These are phyloP conservation scores for Polygonum maritimum DNA, from an alignment of 148 eudicot genomes.

Conservation along the genomic window DNA sequence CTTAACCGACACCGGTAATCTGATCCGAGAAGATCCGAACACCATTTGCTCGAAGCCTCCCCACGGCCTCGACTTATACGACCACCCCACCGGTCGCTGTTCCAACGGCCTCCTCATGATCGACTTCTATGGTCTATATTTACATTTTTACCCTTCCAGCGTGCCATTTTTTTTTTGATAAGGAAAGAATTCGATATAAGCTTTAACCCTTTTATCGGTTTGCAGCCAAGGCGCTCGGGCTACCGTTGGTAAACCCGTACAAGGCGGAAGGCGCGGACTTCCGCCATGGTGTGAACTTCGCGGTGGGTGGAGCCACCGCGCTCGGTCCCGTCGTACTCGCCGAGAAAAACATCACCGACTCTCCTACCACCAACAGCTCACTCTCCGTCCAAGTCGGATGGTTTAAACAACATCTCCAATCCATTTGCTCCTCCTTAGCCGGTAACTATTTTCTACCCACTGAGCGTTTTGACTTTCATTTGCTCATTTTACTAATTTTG, in stretches of 20 bases:
- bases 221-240: background rate
- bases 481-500: background rate
- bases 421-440: background rate
- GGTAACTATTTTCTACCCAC: background rate
- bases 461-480: background rate
- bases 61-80: slow-evolving; percentile 1
- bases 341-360: background rate
- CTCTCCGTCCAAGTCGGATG: slow-evolving; percentile 4
- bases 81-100: background rate
- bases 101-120: slow-evolving; percentile 9
- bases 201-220: background rate
- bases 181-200: too few species aligned
- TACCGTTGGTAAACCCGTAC: background rate
- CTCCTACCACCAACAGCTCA: background rate
- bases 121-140: background rate
- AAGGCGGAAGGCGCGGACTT: slow-evolving; percentile 5
- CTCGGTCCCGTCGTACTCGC: background rate
- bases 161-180: too few species aligned
- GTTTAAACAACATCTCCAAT: background rate
- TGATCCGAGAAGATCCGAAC: slow-evolving; percentile 4
- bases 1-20: slow-evolving; percentile 3
- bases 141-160: background rate
- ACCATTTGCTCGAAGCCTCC: background rate
- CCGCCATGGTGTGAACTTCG: slow-evolving; percentile 8
- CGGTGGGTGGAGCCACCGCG: slow-evolving; percentile 1